These are phyloP conservation scores for Eimeria praecox DNA, from an alignment of 169 alveolate species.

Conservation along the genomic window DNA sequence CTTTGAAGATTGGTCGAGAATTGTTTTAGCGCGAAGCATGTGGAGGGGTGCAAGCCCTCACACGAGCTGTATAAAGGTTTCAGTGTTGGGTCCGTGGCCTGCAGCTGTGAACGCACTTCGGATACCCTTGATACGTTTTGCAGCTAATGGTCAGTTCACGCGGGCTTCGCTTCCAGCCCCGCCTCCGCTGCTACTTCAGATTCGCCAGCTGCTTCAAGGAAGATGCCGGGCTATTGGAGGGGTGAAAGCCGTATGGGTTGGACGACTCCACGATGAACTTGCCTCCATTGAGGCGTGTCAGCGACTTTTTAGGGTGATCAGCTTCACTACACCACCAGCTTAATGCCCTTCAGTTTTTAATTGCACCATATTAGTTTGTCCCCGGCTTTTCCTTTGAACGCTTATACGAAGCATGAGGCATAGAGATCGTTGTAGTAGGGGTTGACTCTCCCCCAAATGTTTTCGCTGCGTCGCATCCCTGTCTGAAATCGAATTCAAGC, in stretches of 20 bases:
- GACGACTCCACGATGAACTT: constrained; percentile 51
- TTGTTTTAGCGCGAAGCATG: constrained; percentile 52
- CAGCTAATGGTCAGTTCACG: neutral
- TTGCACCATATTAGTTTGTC: neutral
- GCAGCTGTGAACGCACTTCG: neutral
- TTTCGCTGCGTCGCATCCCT: too few species aligned
- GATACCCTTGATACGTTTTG: constrained; percentile 27
- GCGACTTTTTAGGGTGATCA: constrained; percentile 9
- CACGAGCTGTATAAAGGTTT: constrained; percentile 48
- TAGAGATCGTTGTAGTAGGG: too few species aligned
- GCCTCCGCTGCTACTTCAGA: constrained; percentile 65
- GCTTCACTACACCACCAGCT: neutral
- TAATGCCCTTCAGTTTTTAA: neutral
- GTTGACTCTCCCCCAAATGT: too few species aligned
- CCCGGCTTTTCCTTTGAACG: too few species aligned
- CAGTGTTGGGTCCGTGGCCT: constrained; percentile 65
- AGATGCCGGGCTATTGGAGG: constrained; percentile 55
- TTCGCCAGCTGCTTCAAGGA: constrained; percentile 59
- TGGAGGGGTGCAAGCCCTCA: constrained; percentile 72
- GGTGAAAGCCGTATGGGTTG: constrained; percentile 58
- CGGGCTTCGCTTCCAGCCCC: constrained; percentile 21
- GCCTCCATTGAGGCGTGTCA: constrained; percentile 48
- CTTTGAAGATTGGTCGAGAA: constrained; percentile 60
- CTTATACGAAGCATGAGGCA: too few species aligned
- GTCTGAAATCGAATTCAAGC: neutral